A percentile compares a stretch with the other conserved stretches of the same genome.
phyloP scores from a whole-genome alignment of 768 basidiomycete genomes.

The Holtermanniella nyarrowii region DNA sequence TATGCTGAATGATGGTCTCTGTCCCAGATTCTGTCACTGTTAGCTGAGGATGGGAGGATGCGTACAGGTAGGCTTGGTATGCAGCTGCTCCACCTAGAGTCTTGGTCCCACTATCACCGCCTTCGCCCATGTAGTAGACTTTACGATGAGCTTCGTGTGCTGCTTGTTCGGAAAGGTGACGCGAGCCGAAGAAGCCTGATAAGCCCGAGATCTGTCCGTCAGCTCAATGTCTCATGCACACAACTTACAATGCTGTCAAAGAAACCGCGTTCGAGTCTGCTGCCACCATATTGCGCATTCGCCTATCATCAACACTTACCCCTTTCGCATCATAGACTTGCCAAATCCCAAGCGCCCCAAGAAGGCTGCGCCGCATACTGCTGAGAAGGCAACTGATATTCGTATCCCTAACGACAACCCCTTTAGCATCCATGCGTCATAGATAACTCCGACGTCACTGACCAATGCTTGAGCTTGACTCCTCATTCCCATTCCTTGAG shows the following conservation, averaged over 20 bases:
- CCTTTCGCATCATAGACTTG: slow-evolving; percentile 4
- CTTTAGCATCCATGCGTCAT: background rate
- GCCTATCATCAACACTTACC: slow-evolving; percentile 10
- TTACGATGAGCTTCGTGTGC: slow-evolving; percentile 33
- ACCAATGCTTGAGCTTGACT: slow-evolving; percentile 11
- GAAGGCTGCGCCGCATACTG: slow-evolving; percentile 24
- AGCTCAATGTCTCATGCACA: background rate
- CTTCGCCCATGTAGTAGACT: slow-evolving; percentile 27
- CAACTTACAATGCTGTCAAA: slow-evolving; percentile 37
- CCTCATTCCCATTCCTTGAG: slow-evolving; percentile 9
- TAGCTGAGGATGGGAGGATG: slow-evolving; percentile 3
- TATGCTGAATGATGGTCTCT: slow-evolving; percentile 31
- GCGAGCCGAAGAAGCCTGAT: slow-evolving; percentile 27
- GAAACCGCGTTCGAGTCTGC: slow-evolving; percentile 27
- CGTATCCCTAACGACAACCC: slow-evolving; percentile 21
- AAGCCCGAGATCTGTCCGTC: slow-evolving; percentile 23
- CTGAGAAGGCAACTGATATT: slow-evolving; percentile 23
- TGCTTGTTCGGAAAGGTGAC: slow-evolving; percentile 30
- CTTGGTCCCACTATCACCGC: slow-evolving; percentile 27
- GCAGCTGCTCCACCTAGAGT: slow-evolving; percentile 37
- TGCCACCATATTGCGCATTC: slow-evolving; percentile 21
- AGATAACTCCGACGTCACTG: slow-evolving; percentile 1
- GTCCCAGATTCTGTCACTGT: slow-evolving; percentile 28
- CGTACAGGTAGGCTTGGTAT: slow-evolving; percentile 38
- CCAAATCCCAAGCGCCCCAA: slow-evolving; percentile 34